Evolutionary conservation across 768 basidiomycete species (phyloP).

Genomic region (Dentipellis fragilis): DNA sequence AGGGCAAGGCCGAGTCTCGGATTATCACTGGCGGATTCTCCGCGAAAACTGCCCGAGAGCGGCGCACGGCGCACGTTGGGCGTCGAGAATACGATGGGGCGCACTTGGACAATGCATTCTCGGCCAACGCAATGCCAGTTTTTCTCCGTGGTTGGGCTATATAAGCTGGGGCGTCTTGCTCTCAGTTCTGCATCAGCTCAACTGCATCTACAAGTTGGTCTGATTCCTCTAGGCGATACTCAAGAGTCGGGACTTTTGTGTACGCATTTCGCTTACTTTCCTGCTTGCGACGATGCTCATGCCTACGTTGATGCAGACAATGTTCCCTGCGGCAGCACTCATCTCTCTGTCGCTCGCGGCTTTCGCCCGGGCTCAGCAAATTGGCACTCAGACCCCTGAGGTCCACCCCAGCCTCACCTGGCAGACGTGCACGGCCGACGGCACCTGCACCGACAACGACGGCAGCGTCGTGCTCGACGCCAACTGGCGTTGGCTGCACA

Average conservation of each 20-base stretch:
- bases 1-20: neutral
- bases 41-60: neutral
- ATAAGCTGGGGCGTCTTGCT: neutral
- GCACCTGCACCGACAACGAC: conserved; percentile 3
- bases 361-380: conserved; percentile 15
- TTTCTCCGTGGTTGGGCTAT: neutral
- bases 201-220: neutral
- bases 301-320: neutral
- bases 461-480: conserved; percentile 14
- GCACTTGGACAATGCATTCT: neutral
- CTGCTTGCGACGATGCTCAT: neutral
- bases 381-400: conserved; percentile 17
- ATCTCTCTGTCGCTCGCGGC: conserved; percentile 13
- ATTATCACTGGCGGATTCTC: neutral
- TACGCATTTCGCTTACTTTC: too few species aligned
- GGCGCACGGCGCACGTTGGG: neutral
- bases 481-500: conserved; percentile 18
- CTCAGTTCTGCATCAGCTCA: neutral
- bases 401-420: conserved; percentile 16
- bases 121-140: neutral
- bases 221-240: neutral
- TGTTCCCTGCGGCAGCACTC: conserved; percentile 4
- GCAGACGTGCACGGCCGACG: conserved; percentile 15
- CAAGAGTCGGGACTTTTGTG: neutral
- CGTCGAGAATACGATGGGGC: neutral